Evolutionary conservation across 441 rosid species (phyloP).

Genomic region (Gossypium davidsonii): DNA sequence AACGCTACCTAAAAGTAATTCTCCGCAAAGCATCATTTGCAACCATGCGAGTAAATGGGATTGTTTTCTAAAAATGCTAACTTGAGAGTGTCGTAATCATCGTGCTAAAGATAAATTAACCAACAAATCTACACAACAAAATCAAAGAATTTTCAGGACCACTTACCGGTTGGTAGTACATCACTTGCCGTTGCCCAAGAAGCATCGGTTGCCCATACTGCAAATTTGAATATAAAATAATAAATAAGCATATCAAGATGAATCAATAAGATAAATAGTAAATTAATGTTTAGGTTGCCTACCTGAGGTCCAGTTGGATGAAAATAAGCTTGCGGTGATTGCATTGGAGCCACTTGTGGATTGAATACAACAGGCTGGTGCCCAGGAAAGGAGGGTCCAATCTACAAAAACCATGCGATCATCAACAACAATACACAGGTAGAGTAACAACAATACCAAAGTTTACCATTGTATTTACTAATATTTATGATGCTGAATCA

Average conservation of each 20-base stretch:
- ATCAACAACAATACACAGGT: not conserved
- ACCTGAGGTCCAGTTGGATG: conserved; percentile 84
- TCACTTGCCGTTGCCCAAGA: conserved; percentile 57
- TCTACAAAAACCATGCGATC: conserved; percentile 31
- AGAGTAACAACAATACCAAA: not conserved
- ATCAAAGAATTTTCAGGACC: not conserved
- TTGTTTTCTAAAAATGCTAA: not conserved
- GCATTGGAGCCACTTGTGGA: conserved; percentile 54
- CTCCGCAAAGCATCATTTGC: not conserved
- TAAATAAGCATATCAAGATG: not conserved
- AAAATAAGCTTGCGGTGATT: conserved; percentile 56
- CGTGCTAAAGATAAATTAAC: not conserved
- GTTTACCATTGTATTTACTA: not conserved
- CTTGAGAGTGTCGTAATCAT: not conserved
- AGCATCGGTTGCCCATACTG: conserved; percentile 74
- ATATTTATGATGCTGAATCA: not conserved
- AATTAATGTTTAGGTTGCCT: not conserved
- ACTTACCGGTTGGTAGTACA: conserved; percentile 73
- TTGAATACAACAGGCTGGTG: conserved; percentile 69
- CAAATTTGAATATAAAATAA: conserved; percentile 19
- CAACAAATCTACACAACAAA: not conserved
- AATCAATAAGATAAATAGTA: not conserved
- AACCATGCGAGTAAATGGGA: not conserved
- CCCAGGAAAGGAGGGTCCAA: conserved; percentile 51
- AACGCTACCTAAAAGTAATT: not conserved